A percentile compares a stretch with the other conserved stretches of the same genome.
Evolutionary conservation across 176 grass and related monocot genomes (phyloP).

Genomic region (Elaeis guineensis): DNA sequence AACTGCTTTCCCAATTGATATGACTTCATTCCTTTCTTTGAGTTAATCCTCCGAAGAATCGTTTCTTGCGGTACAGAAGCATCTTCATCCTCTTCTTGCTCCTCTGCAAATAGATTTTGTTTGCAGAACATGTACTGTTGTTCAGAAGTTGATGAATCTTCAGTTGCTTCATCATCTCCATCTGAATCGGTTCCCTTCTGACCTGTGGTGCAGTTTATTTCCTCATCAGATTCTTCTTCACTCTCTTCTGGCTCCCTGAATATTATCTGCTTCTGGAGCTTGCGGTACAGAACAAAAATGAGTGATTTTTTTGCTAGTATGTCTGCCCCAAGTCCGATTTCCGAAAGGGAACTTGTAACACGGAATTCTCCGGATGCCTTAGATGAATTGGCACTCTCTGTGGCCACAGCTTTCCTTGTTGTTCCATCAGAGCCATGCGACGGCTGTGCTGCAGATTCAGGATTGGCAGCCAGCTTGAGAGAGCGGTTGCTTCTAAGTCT

Average conservation of each 20-base stretch:
- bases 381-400: neutral
- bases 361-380: conserved; percentile 1
- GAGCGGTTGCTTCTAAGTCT: conserved; percentile 18
- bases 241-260: neutral
- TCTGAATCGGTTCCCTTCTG: no score
- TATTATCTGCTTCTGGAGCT: neutral
- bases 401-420: neutral
- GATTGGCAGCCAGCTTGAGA: conserved; percentile 15
- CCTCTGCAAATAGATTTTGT: conserved; percentile 45
- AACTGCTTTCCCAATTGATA: conserved; percentile 91
- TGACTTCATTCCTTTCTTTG: conserved; percentile 54
- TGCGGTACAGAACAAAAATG: no score
- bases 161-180: conserved; percentile 1
- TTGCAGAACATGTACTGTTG: conserved; percentile 45
- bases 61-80: conserved; percentile 40
- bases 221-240: conserved; percentile 19
- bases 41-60: conserved; percentile 80
- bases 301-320: no score
- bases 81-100: conserved; percentile 18
- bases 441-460: conserved; percentile 16
- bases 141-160: conserved; percentile 22
- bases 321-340: no score
- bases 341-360: neutral
- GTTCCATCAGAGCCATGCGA: neutral
- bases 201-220: neutral